A percentile compares a stretch with the other conserved stretches of the same genome.
These are phyloP conservation scores for Diddensiella transvaalensis DNA, from an alignment of 805 yeast genomes.

Conservation along the genomic window DNA sequence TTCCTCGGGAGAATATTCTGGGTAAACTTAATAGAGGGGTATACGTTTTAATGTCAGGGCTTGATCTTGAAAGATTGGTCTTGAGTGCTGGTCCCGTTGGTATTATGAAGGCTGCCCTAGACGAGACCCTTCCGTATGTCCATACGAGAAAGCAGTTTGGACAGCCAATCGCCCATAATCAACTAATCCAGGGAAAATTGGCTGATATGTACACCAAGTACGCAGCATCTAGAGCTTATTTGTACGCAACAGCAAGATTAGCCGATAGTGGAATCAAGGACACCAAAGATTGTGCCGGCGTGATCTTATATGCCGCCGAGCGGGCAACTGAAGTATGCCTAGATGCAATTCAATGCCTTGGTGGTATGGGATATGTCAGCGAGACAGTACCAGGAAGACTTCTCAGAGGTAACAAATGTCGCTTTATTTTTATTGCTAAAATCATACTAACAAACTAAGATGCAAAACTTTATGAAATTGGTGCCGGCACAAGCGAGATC, in stretches of 20 bases:
- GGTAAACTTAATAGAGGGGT: constrained; percentile 31
- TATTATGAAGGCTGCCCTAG: constrained; percentile 32
- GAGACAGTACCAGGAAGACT: constrained; percentile 34
- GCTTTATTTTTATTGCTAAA: neutral
- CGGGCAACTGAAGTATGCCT: constrained; percentile 32
- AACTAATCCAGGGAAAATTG: constrained; percentile 33
- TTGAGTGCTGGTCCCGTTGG: constrained; percentile 34
- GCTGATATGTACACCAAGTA: constrained; percentile 35
- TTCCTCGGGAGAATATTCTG: constrained; percentile 32
- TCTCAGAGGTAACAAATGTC: constrained; percentile 19
- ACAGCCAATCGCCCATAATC: constrained; percentile 32
- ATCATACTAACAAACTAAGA: constrained; percentile 13
- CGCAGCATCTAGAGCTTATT: constrained; percentile 31
- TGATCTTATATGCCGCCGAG: constrained; percentile 35
- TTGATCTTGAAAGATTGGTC: constrained; percentile 32
- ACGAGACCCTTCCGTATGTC: constrained; percentile 33
- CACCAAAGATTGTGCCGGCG: constrained; percentile 34
- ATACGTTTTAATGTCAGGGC: constrained; percentile 33
- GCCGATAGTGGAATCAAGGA: constrained; percentile 28
- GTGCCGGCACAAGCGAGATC: constrained; percentile 34
- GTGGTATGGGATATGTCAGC: constrained; percentile 35
- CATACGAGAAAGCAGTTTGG: constrained; percentile 33
- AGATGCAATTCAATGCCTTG: constrained; percentile 33
- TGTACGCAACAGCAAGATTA: constrained; percentile 27
- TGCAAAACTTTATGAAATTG: constrained; percentile 34